phyloP scores from a whole-genome alignment of 2,329 filamentous ascomycete species.

The Pleomassaria siparia region DNA sequence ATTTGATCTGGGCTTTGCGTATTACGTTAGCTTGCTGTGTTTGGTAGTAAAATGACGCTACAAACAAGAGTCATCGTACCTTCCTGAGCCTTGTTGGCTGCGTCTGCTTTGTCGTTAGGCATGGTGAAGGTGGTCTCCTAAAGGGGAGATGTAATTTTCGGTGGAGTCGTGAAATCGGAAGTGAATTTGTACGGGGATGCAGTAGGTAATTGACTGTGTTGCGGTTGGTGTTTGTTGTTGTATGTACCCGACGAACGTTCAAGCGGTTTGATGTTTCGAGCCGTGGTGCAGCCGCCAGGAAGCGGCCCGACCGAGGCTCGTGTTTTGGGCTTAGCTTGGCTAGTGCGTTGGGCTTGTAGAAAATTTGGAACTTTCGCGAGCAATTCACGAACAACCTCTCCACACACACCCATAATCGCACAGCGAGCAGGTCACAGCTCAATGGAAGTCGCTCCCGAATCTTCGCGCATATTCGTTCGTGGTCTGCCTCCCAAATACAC shows the following conservation, averaged over 20 bases:
- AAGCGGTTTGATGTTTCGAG: conserved; percentile 5
- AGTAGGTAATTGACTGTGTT: neutral
- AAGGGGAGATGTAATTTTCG: neutral
- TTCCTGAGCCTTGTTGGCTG: conserved; percentile 34
- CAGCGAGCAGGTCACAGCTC: conserved; percentile 21
- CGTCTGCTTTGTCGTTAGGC: conserved; percentile 67
- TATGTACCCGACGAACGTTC: neutral
- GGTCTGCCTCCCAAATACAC: conserved; percentile 82
- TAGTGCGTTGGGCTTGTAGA: neutral
- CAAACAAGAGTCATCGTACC: conserved; percentile 39
- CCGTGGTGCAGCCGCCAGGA: neutral
- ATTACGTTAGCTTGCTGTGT: conserved; percentile 28
- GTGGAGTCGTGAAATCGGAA: neutral
- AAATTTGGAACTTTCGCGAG: neutral
- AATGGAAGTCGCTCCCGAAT: conserved; percentile 58
- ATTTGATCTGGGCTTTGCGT: conserved; percentile 86
- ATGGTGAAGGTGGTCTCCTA: conserved; percentile 25
- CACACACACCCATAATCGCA: neutral
- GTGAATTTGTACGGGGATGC: neutral
- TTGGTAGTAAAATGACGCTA: conserved; percentile 2
- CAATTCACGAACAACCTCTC: neutral
- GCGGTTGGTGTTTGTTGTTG: neutral
- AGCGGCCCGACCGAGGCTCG: conserved; percentile 1
- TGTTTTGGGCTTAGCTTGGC: neutral
- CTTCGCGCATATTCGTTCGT: conserved; percentile 71